Percentiles rank a stretch among this genome's conserved stretches.
Conservation (phyloP, 371 early-diverging fungal species). For the Rozella allomycis region DNA sequence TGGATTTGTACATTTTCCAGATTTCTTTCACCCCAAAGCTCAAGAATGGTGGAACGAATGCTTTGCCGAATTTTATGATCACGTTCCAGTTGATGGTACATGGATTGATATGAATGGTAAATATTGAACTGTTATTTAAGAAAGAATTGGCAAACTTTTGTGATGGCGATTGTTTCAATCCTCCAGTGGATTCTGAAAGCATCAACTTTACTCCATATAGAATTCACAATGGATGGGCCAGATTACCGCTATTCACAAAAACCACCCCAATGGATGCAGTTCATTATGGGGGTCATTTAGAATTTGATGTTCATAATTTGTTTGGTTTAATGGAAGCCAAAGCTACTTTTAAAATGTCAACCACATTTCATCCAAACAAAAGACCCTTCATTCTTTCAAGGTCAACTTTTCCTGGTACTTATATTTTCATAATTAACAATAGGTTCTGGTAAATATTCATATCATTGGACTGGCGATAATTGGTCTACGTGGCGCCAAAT, state of each 20-base stretch:
- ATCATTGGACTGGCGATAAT: slow-evolving; percentile 37
- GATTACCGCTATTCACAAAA: slow-evolving; percentile 20
- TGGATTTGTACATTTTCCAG: slow-evolving; percentile 39
- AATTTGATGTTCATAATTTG: slow-evolving; percentile 40
- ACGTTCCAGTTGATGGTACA: slow-evolving; percentile 27
- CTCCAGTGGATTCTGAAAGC: slow-evolving; percentile 1
- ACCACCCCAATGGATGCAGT: slow-evolving; percentile 31
- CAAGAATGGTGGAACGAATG: slow-evolving; percentile 24
- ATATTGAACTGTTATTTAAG: no score
- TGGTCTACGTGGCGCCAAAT: slow-evolving; percentile 22
- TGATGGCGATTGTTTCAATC: slow-evolving; percentile 17
- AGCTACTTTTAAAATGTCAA: slow-evolving; percentile 21
- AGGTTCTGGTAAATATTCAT: slow-evolving; percentile 32
- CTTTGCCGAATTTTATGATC: slow-evolving; percentile 14
- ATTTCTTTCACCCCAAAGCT: slow-evolving; percentile 31
- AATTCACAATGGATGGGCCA: slow-evolving; percentile 20
- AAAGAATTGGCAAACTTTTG: slow-evolving; percentile 41
- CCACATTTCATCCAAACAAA: slow-evolving; percentile 9
- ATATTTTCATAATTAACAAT: no score
- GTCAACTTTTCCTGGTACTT: slow-evolving; percentile 46
- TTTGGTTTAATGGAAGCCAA: slow-evolving; percentile 35
- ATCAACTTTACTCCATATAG: slow-evolving; percentile 16
- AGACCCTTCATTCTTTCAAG: slow-evolving; percentile 49
- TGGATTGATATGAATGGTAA: slow-evolving; percentile 53
- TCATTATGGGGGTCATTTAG: slow-evolving; percentile 25